Percentiles rank a stretch among this genome's conserved stretches.
Conservation (phyloP, 306 rosid genomes). For the Gastrolobium bilobum region DNA sequence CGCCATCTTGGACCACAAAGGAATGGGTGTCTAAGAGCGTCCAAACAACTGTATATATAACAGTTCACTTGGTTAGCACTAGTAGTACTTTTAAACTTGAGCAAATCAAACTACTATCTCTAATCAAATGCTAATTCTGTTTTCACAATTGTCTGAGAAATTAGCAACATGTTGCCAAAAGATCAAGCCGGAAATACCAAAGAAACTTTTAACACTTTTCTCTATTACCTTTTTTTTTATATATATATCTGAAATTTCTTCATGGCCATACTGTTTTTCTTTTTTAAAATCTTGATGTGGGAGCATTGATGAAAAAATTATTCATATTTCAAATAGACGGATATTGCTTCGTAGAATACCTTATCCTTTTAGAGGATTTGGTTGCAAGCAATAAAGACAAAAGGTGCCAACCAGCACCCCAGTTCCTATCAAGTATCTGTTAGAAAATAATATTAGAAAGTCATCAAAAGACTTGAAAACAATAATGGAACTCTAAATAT, state of each 20-base stretch:
- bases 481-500: slow-evolving; percentile 40
- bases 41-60: slow-evolving; percentile 80
- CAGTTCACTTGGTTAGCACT: slow-evolving; percentile 34
- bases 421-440: slow-evolving; percentile 97
- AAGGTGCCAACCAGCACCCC: slow-evolving; percentile 99
- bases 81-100: slow-evolving; percentile 2
- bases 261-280: slow-evolving; percentile 19
- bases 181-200: slow-evolving; percentile 37
- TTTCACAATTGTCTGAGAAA: slow-evolving; percentile 36
- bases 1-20: slow-evolving; percentile 99
- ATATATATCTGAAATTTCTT: slow-evolving; percentile 35
- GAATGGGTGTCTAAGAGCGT: slow-evolving; percentile 97
- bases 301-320: slow-evolving; percentile 39
- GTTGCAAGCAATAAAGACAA: slow-evolving; percentile 85
- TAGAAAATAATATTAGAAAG: slow-evolving; percentile 43
- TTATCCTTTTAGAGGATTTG: slow-evolving; percentile 81
- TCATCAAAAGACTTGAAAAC: slow-evolving; percentile 41
- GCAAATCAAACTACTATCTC: slow-evolving; percentile 38
- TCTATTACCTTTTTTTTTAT: neutral
- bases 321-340: slow-evolving; percentile 43
- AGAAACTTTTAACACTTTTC: slow-evolving; percentile 15
- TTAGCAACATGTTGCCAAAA: slow-evolving; percentile 36
- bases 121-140: slow-evolving; percentile 15
- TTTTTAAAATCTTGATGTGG: slow-evolving; percentile 32
- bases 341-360: slow-evolving; percentile 58